Conservation (phyloP, 768 basidiomycete species). For the Porpolomopsis calyptriformis region DNA sequence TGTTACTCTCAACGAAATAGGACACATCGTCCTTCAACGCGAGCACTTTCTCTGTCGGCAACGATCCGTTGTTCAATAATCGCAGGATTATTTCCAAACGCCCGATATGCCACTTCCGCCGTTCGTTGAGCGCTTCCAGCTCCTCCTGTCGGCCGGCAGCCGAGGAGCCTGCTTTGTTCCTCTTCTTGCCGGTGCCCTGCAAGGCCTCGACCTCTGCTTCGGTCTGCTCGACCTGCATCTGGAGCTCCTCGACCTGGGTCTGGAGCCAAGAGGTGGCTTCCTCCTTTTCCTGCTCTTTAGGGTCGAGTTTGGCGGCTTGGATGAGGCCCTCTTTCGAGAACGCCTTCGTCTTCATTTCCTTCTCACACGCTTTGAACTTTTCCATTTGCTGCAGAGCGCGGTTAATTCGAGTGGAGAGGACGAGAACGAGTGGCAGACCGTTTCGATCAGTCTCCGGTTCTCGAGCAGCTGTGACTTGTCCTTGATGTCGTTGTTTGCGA, state of each 20-base stretch:
- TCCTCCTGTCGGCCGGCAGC: slow-evolving; percentile 67
- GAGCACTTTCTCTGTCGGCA: slow-evolving; percentile 71
- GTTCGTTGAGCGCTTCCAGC: slow-evolving; percentile 83
- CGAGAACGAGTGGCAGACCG: slow-evolving; percentile 44
- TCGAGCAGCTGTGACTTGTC: slow-evolving; percentile 91
- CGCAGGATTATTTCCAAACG: slow-evolving; percentile 89
- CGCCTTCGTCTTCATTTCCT: slow-evolving; percentile 99
- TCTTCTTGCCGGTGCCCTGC: slow-evolving; percentile 75
- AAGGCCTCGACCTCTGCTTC: slow-evolving; percentile 91
- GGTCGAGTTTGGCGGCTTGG: slow-evolving; percentile 88
- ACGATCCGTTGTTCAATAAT: slow-evolving; percentile 85
- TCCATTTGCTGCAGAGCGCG: slow-evolving; percentile 87
- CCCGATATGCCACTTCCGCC: slow-evolving; percentile 90
- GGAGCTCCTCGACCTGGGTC: slow-evolving; percentile 79
- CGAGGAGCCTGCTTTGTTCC: slow-evolving; percentile 58
- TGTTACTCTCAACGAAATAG: slow-evolving; percentile 94
- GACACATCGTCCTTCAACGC: slow-evolving; percentile 86
- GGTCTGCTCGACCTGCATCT: slow-evolving; percentile 84
- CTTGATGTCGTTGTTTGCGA: slow-evolving; percentile 96
- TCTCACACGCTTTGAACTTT: slow-evolving; percentile 99
- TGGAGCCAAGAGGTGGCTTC: slow-evolving; percentile 85
- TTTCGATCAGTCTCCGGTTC: slow-evolving; percentile 93
- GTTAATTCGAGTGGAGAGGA: neutral
- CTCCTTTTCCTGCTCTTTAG: slow-evolving; percentile 92
- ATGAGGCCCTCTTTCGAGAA: slow-evolving; percentile 98